Conservation (phyloP, 192 early-diverging fungal species). For the Backusella mclennaniae region DNA sequence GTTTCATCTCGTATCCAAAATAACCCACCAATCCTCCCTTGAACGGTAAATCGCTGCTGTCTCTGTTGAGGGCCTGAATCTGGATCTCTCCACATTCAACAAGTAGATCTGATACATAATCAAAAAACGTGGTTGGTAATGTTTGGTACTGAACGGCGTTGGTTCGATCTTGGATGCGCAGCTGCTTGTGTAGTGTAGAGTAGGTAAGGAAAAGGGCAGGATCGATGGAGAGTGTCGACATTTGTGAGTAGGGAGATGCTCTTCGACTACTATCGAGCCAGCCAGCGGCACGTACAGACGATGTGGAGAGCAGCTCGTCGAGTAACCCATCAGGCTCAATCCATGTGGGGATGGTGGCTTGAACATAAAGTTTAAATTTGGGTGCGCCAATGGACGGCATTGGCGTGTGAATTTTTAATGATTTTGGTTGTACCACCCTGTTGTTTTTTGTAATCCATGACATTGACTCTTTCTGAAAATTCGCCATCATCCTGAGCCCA, state of each 20-base stretch:
- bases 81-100: background rate
- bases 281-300: background rate
- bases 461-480: slow-evolving; percentile 62
- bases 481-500: slow-evolving; percentile 67
- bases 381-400: background rate
- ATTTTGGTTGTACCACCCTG: background rate
- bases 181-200: slow-evolving; percentile 32
- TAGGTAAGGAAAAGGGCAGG: slow-evolving; percentile 31
- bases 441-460: slow-evolving; percentile 38
- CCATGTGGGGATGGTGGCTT: slow-evolving; percentile 21
- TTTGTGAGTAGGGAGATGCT: slow-evolving; percentile 30
- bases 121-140: slow-evolving; percentile 56
- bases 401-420: background rate
- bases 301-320: slow-evolving; percentile 23
- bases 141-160: background rate
- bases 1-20: slow-evolving; percentile 94
- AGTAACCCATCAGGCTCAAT: slow-evolving; percentile 21
- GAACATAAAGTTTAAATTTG: slow-evolving; percentile 1
- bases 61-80: background rate
- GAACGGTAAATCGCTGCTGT: slow-evolving; percentile 45
- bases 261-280: slow-evolving; percentile 68
- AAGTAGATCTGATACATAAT: slow-evolving; percentile 52
- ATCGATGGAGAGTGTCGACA: slow-evolving; percentile 21
- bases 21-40: slow-evolving; percentile 87
- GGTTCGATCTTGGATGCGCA: background rate